These are phyloP conservation scores for Fusarium sp. DNA, from an alignment of 2,329 filamentous ascomycete genomes.

Conservation along the genomic window DNA sequence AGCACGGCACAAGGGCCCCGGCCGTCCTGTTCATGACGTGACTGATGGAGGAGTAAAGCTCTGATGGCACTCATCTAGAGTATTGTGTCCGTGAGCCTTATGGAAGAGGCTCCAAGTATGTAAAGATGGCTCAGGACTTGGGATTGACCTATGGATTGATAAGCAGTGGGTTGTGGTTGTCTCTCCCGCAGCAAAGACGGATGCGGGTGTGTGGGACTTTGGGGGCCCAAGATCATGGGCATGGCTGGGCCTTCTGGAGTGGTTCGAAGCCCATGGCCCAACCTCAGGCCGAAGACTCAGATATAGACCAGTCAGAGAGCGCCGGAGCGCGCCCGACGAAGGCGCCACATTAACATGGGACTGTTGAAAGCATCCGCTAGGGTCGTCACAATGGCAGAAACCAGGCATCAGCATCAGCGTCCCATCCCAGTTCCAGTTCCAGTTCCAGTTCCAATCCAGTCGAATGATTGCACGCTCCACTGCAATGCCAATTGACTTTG, in stretches of 20 bases:
- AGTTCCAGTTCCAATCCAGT: slow-evolving; percentile 1
- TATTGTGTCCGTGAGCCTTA: not conserved
- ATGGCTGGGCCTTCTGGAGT: slow-evolving; percentile 35
- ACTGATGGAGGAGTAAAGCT: slow-evolving; percentile 1
- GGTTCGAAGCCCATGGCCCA: slow-evolving; percentile 34
- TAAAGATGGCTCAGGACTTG: not conserved
- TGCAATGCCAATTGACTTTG: slow-evolving; percentile 40
- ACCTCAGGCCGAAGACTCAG: slow-evolving; percentile 10
- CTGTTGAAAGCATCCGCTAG: slow-evolving; percentile 8
- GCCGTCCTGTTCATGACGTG: slow-evolving; percentile 2
- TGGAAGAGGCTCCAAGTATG: slow-evolving; percentile 1
- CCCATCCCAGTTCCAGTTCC: not conserved
- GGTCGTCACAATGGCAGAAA: slow-evolving; percentile 5
- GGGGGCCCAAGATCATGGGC: slow-evolving; percentile 27
- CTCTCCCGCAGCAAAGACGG: not conserved
- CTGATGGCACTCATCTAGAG: not conserved
- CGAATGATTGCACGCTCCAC: slow-evolving; percentile 7
- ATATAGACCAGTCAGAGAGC: slow-evolving; percentile 22
- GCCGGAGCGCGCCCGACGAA: slow-evolving; percentile 24
- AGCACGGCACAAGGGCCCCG: slow-evolving; percentile 6
- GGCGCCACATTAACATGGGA: slow-evolving; percentile 30
- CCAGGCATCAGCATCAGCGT: not conserved
- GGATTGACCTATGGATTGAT: not conserved
- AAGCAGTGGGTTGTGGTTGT: too few species aligned
- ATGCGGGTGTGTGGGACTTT: slow-evolving; percentile 5